Base-by-base conservation (phyloP, 2,329 filamentous ascomycete genomes). In the Xylariales sp. region DNA sequence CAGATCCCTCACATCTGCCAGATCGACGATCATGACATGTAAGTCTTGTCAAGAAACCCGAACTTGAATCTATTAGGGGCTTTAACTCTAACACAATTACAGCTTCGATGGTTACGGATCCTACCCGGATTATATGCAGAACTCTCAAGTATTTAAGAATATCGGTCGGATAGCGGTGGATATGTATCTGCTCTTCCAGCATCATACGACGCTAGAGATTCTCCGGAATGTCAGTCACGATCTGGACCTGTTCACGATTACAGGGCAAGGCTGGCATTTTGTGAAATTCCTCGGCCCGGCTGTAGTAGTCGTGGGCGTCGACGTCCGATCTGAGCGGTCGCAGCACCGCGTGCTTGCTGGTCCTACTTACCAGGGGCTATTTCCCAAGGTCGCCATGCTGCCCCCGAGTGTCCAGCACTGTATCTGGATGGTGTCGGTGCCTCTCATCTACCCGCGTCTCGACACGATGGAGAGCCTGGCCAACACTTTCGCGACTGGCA, bases 21-120 rank as follows among this genome's bases (percentile, higher is more conserved):
- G 77, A 90, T 99, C 61, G 94, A 99, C 76, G 96, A 98, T 76
- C 96, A 98, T 79, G 96, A 99, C 74, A 97, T 99, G 93, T 97
- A 84, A 90, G 93, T 89, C 57, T 56, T 54, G 8, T 16, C 5
- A 23, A 28, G 3, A 3, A 4, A 8, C 23, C 14, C 8, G 1
- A 32, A 43, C 32, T 41, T 6, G 2, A 28, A 39, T n/a, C 34
- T 14, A 18, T 12, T 6, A 4, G 30, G 6, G 28, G 30, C 5
- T 46, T 5, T 28, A 14, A 18, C n/a, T 69, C 71, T 76, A 64
- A 74, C 56, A 23, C 43, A 23, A 3, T 23, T 12, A 1, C 70
- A 97, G 93, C 66, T 99, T 99, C 74, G 96, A 99, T 77, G 96
- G 96, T 32, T 99, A 96, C 74, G 96, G 96, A 36, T 97, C 94